Base-by-base conservation (phyloP, 306 rosid species). In the Pyrus betulifolia region DNA sequence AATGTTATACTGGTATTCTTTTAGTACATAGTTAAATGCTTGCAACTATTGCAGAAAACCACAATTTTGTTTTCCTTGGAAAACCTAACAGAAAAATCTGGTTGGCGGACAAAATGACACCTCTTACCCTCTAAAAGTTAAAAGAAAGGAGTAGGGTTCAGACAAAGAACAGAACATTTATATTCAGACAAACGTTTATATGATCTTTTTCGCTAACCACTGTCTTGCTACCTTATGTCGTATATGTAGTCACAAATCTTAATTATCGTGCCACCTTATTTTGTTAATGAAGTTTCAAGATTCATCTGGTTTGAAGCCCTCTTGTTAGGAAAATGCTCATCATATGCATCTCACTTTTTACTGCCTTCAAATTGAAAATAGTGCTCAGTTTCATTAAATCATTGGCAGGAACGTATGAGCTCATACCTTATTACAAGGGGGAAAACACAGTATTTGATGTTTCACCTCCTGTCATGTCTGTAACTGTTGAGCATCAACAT, bases 371-470 rank as follows among this genome's bases (percentile, higher is more conserved):
- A 4, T 67, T 75, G 69, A 40, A 74, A 30, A 5, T 30, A 38
- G 30, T 49, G 30, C 70, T 72, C 30, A 75, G 62, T 79, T 71
- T 79, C 68, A 59, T 80, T 74, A 38, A 55, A 87, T 76, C 66
- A 44, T 67, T 78, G 22, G 42, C 96, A 95, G 99, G 99, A 84
- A 84, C 77, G 55, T 95, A 87, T 75, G 89, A 87, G 83, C 90
- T 95, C 72, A 87, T 95, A 74, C 99, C 99, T 74, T 95, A 85
- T 87, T 95, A 95, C 88, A 92, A 89, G 90, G 99, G 99, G 73
- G 99, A 95, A 80, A 92, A 95, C 86, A 91, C 97, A 22, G 88
- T 90, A 54, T 95, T 95, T 91, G 99, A 91, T 75, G 90, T 95
- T 87, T 95, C 91, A n/a, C 97, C 99, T 33, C 84, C 96, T 69